These are phyloP conservation scores for Daldinia childiae DNA, from an alignment of 495 filamentous ascomycete genomes.

Conservation along the genomic window DNA sequence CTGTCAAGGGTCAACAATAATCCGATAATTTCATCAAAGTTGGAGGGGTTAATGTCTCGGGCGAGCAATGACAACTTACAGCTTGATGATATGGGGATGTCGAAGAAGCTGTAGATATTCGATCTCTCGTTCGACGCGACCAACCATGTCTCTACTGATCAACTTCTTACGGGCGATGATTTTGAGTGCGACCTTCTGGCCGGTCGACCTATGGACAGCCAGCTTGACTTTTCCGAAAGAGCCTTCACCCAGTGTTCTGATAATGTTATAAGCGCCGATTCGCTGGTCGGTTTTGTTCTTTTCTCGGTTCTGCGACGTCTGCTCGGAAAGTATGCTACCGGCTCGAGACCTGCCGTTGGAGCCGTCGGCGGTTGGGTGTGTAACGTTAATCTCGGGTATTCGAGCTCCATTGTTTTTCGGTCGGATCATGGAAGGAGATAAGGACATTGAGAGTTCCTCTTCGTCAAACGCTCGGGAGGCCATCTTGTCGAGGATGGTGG, in stretches of 20 bases:
- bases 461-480: constrained; percentile 72
- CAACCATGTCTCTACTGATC: constrained; percentile 95
- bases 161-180: constrained; percentile 96
- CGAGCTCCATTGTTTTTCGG: constrained; percentile 51
- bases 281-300: constrained; percentile 73
- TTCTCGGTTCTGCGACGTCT: constrained; percentile 50
- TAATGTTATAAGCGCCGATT: constrained; percentile 87
- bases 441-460: constrained; percentile 90
- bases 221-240: constrained; percentile 99
- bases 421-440: constrained; percentile 72
- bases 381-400: constrained; percentile 47
- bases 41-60: not conserved
- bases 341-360: constrained; percentile 50
- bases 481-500: constrained; percentile 53
- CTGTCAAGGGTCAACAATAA: constrained; percentile 53
- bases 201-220: constrained; percentile 87
- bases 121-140: constrained; percentile 95
- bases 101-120: constrained; percentile 94
- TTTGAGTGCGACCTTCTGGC: constrained; percentile 94
- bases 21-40: not conserved
- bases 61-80: constrained; percentile 64
- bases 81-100: constrained; percentile 98
- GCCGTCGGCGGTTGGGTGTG: constrained; percentile 50
- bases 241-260: constrained; percentile 92
- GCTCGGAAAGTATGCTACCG: constrained; percentile 44